phyloP scores from a whole-genome alignment of 2,329 filamentous ascomycete genomes.

The Nemania sp. region DNA sequence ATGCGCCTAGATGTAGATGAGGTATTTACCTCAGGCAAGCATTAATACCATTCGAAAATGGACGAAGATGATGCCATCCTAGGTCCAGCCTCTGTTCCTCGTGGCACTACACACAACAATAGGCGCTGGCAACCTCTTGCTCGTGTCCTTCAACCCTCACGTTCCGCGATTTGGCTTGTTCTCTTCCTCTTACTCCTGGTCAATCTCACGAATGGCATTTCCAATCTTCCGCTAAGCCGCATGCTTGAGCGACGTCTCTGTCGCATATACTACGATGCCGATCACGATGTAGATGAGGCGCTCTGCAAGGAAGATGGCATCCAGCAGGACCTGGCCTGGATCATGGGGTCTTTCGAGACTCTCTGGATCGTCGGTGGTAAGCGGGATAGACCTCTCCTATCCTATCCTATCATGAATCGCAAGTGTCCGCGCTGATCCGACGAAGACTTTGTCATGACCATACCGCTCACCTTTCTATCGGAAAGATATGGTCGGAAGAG shows the following conservation, averaged over 20 bases:
- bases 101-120: neutral
- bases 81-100: neutral
- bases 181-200: slow-evolving; percentile 50
- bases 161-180: slow-evolving; percentile 36
- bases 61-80: slow-evolving; percentile 15
- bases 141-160: neutral
- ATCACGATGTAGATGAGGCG: slow-evolving; percentile 52
- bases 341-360: slow-evolving; percentile 56
- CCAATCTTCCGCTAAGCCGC: slow-evolving; percentile 53
- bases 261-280: slow-evolving; percentile 51
- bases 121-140: neutral
- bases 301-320: slow-evolving; percentile 59
- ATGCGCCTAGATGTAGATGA: neutral
- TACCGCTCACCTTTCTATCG: slow-evolving; percentile 52
- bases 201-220: slow-evolving; percentile 53
- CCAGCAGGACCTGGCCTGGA: slow-evolving; percentile 55
- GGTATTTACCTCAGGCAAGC: neutral
- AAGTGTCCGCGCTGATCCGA: neutral
- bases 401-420: too few relatives aligned
- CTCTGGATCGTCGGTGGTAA: slow-evolving; percentile 54
- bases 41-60: slow-evolving; percentile 6
- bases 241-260: slow-evolving; percentile 55
- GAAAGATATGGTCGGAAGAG: slow-evolving; percentile 48
- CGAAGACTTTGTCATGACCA: slow-evolving; percentile 54
- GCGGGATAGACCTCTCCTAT: slow-evolving; percentile 19